Conservation (phyloP, 495 filamentous ascomycete genomes). For the Daldinia concentrica region DNA sequence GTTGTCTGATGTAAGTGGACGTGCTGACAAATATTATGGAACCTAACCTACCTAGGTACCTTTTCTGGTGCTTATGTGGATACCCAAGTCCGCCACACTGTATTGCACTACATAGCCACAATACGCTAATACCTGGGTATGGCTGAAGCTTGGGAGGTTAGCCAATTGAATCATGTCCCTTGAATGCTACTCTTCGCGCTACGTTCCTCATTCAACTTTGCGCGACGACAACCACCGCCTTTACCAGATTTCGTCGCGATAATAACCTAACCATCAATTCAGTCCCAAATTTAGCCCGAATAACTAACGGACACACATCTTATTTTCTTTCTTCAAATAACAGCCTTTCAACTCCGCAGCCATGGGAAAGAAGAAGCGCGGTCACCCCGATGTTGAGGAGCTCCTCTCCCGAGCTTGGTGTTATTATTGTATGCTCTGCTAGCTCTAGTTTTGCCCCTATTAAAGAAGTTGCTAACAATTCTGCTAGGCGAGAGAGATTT, state of each 20-base stretch:
- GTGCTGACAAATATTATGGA: neutral
- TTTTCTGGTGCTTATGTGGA: too few relatives aligned
- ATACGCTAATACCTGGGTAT: neutral
- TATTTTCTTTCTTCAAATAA: neutral
- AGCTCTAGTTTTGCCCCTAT: neutral
- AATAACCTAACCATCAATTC: neutral
- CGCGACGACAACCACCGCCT: slow-evolving; percentile 14
- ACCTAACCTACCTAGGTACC: neutral
- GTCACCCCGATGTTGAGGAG: slow-evolving; percentile 86
- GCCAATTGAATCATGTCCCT: neutral
- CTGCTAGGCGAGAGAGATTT: slow-evolving; percentile 84
- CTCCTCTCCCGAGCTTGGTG: slow-evolving; percentile 91
- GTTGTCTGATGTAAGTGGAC: neutral
- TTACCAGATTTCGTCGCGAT: slow-evolving; percentile 4
- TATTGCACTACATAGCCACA: neutral
- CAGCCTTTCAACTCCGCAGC: slow-evolving; percentile 13
- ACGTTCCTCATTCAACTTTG: slow-evolving; percentile 24
- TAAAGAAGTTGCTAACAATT: slow-evolving; percentile 39
- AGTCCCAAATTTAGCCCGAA: neutral
- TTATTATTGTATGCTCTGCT: slow-evolving; percentile 80
- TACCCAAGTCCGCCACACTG: neutral
- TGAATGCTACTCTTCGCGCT: slow-evolving; percentile 11
- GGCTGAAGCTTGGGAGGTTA: slow-evolving; percentile 6
- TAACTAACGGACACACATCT: neutral
- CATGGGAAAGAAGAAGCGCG: slow-evolving; percentile 89